Evolutionary conservation across 2,329 filamentous ascomycete species (phyloP), one percentile per base, ranked within the genome.

Genomic region (Phaeosphaeria sp.): DNA sequence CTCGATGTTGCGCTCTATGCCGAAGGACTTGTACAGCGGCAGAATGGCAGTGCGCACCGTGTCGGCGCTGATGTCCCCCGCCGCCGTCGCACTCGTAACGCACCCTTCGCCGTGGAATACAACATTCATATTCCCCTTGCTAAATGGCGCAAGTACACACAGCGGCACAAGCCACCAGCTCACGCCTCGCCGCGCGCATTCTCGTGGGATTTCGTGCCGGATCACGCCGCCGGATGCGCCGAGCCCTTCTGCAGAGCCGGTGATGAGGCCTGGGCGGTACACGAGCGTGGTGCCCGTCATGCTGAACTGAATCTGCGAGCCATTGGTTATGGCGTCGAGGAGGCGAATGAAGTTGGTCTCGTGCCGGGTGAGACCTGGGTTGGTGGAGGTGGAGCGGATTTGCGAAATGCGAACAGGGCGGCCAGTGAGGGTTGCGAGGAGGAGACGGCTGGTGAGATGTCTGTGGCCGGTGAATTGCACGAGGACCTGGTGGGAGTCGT

Each of bases 311-410:
- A 98, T 92, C 55, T 90, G 89, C 56, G 91, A 91, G 79, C 95
- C 95, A 83, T 99, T 99, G 72, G 95, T 99, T 70, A 99, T 85
- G 66, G 92, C 86, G 78, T 98, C 95, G 72, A 99, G 89, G 18
- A 99, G 90, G 56, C 95, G 93, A 30, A 99, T 86, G 78, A 99
- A 94, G 47, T 95, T 98, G 71, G 98, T 89, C 80, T 99, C 95
- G 81, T 97, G 90, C 49, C 92, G 89, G 53, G 92, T 90, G 54
- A 99, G 90, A 71, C 95, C 95, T 1, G 95, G 93, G 69, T 90
- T 89, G 42, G 92, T 93, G 43, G 92, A 97, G 17, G 90, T 87
- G 64, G 91, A 88, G 72, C 95, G 92, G 80, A 99, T 98, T 78
- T 95, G 90, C 52, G 94, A 95, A 75, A 99, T 94, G 79, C 94